phyloP scores from a whole-genome alignment of 495 filamentous ascomycete species.

The Bathelium albidoporum region DNA sequence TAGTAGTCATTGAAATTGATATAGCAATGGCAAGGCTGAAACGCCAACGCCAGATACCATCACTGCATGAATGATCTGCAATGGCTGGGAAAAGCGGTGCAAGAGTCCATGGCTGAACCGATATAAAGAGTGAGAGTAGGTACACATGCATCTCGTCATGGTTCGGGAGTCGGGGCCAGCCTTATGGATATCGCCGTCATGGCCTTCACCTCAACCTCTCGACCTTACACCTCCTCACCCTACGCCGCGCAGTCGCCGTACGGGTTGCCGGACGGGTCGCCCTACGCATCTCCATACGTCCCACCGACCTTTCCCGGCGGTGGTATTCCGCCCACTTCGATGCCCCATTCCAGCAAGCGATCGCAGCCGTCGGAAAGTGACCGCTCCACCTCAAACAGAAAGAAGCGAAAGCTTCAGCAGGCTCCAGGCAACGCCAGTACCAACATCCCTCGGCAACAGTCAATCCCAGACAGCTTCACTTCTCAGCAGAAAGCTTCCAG shows the following conservation, averaged over 20 bases:
- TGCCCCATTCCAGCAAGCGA: background rate
- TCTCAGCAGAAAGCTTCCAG: slow-evolving; percentile 5
- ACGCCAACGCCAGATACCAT: background rate
- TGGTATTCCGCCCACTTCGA: background rate
- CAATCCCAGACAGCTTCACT: slow-evolving; percentile 6
- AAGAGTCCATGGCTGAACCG: background rate
- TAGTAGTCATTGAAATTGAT: background rate
- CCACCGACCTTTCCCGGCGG: background rate
- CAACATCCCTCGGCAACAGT: slow-evolving; percentile 3
- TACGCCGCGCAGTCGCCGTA: background rate
- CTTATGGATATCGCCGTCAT: background rate
- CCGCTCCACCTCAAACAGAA: background rate
- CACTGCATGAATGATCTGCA: background rate
- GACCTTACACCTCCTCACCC: background rate
- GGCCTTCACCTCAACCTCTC: background rate
- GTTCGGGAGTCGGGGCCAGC: background rate
- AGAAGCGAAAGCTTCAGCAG: slow-evolving; percentile 1
- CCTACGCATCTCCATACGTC: background rate
- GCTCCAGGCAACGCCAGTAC: background rate
- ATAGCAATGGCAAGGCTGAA: background rate
- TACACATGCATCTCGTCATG: background rate
- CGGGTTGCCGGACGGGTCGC: background rate
- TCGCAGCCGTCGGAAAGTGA: background rate
- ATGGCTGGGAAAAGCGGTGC: too few relatives aligned
- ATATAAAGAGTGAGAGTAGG: background rate